Base-by-base conservation (phyloP, 1,284 basidiomycete genomes). In the Mycosarcoma mackinlayi region DNA sequence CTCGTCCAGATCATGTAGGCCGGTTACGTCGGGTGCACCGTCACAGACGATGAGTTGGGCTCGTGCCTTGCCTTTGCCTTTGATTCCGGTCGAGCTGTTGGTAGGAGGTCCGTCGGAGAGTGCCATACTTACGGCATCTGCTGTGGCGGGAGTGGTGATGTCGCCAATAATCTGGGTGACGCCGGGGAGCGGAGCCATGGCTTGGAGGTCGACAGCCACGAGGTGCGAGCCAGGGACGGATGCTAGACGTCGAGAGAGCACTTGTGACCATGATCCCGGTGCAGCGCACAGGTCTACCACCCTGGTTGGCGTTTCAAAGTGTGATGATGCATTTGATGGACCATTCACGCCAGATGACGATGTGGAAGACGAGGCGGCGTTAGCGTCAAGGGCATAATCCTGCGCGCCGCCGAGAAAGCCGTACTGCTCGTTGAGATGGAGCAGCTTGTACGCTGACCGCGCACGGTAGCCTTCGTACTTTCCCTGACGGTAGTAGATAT, bases 271-370 rank as follows among this genome's bases (percentile, higher is more conserved):
- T 11, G 78, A 82, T 1, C 85, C 86, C 0, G 87, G 87, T 0
- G 87, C 87, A 1, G 87, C 87, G 78, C 87, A 88, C 4, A 88
- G 83, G 62, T 88, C 87, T 6, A 87, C 86, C 0, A 86, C 86
- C 3, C 85, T 84, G 4, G 59, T 63, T 1, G 68, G 70, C 5
- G 73, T 68, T 1, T 49, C 53, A 11, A 62, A 54, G 8, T 21
- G 35, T 13, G 10, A 1, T 0, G 53, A 50, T 3, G 58, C 44
- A 4, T 18, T 16, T 13, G 51, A 25, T n/a, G 58, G 30, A 1
- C 40, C 19, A 3, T 18, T 33, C 13, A 42, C 16, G 14, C 33
- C 18, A 31, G 54, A 18, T 16, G 54, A 50, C 16, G 46, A 41
- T 7, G 56, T 25, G 14, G 47, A 47, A 1, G 57, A 37, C 11